Evolutionary conservation across 1,284 basidiomycete species (phyloP).

Genomic region (Ceratobasidium sp.): DNA sequence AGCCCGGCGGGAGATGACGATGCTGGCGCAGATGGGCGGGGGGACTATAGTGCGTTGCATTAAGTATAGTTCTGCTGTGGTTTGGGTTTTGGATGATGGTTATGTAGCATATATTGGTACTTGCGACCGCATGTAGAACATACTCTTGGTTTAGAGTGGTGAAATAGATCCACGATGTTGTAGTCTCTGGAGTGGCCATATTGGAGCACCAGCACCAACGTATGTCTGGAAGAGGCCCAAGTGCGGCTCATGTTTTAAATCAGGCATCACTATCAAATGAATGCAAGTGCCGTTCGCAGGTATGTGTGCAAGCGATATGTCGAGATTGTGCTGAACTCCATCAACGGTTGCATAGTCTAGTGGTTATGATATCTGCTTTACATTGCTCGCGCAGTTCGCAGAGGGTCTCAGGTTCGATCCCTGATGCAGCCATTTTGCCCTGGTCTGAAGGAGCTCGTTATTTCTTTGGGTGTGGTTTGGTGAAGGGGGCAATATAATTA

Average conservation of each 20-base stretch:
- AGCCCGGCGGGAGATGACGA: constrained; percentile 11
- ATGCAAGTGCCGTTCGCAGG: too few relatives aligned
- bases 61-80: neutral
- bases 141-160: too few relatives aligned
- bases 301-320: too few relatives aligned
- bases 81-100: neutral
- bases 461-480: neutral
- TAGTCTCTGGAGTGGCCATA: too few relatives aligned
- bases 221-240: too few relatives aligned
- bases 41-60: constrained; percentile 26
- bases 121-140: too few relatives aligned
- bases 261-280: too few relatives aligned
- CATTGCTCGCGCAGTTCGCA: constrained; percentile 33
- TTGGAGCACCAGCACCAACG: too few relatives aligned
- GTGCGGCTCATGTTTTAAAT: too few relatives aligned
- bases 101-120: neutral
- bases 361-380: constrained; percentile 44
- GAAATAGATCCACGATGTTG: too few relatives aligned
- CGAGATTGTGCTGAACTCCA: too few relatives aligned
- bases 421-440: constrained; percentile 42
- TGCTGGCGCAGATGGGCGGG: constrained; percentile 7
- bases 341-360: constrained; percentile 42
- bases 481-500: neutral
- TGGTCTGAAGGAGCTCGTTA: too few relatives aligned
- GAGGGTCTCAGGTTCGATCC: constrained; percentile 44